phyloP scores from a whole-genome alignment of 2,329 filamentous ascomycete species.

The Colletotrichum noveboracense region DNA sequence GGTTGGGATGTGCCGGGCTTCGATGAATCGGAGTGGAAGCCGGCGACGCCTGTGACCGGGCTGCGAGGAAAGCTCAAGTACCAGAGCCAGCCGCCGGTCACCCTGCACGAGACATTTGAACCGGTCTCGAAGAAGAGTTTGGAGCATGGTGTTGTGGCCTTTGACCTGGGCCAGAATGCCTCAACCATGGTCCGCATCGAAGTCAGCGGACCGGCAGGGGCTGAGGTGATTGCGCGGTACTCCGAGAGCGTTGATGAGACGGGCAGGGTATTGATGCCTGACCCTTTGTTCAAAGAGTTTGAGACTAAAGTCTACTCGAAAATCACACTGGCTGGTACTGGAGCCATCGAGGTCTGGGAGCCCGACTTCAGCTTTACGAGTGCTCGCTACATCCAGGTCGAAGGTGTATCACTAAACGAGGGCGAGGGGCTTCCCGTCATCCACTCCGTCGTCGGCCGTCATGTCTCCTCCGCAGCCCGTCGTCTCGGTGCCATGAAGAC shows the following conservation, averaged over 20 bases:
- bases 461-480: slow-evolving; percentile 42
- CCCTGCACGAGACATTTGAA: slow-evolving; percentile 38
- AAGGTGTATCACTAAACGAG: slow-evolving; percentile 35
- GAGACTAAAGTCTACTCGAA: slow-evolving; percentile 41
- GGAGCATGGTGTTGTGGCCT: slow-evolving; percentile 23
- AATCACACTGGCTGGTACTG: slow-evolving; percentile 34
- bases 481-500: slow-evolving; percentile 40
- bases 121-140: slow-evolving; percentile 26
- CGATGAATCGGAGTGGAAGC: slow-evolving; percentile 31
- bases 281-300: slow-evolving; percentile 40
- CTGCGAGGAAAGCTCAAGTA: slow-evolving; percentile 42
- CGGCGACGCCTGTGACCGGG: slow-evolving; percentile 41
- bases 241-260: slow-evolving; percentile 29
- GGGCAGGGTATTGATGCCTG: slow-evolving; percentile 41
- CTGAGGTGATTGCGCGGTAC: slow-evolving; percentile 25
- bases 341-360: slow-evolving; percentile 35
- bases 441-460: slow-evolving; percentile 37
- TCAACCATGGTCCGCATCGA: slow-evolving; percentile 28
- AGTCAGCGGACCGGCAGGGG: slow-evolving; percentile 22
- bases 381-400: slow-evolving; percentile 45
- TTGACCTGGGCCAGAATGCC: slow-evolving; percentile 28
- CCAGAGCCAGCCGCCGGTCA: slow-evolving; percentile 43
- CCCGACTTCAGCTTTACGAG: slow-evolving; percentile 48
- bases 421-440: slow-evolving; percentile 34
- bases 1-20: slow-evolving; percentile 36